A percentile compares a stretch with the other conserved stretches of the same genome.
phyloP scores from a whole-genome alignment of 1,139 yeast genomes.

The Geotrichum cucujoidarum region DNA sequence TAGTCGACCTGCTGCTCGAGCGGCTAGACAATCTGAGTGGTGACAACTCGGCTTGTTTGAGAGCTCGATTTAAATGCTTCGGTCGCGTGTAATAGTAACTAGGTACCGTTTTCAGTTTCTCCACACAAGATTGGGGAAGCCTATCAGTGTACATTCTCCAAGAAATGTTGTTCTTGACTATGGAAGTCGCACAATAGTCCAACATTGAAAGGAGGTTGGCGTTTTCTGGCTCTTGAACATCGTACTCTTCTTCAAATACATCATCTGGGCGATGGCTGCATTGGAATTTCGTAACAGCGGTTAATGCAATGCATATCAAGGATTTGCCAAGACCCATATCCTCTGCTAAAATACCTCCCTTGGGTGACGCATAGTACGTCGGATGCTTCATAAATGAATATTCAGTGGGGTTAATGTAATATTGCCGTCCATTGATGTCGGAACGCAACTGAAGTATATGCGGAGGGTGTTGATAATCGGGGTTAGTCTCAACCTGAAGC shows the following conservation, averaged over 20 bases:
- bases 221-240: background rate
- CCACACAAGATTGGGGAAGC: conserved; percentile 45
- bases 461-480: conserved; percentile 42
- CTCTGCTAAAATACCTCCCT: conserved; percentile 69
- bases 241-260: conserved; percentile 19
- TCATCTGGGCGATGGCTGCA: conserved; percentile 44
- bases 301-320: conserved; percentile 56
- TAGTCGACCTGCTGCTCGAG: conserved; percentile 24
- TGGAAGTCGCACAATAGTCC: conserved; percentile 43
- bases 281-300: conserved; percentile 53
- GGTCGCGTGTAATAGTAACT: conserved; percentile 9
- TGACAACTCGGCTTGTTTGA: conserved; percentile 28
- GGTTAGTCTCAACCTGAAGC: conserved; percentile 48
- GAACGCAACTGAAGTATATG: conserved; percentile 39
- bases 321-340: conserved; percentile 78
- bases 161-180: conserved; percentile 48
- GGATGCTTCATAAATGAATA: conserved; percentile 36
- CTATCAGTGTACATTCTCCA: conserved; percentile 46
- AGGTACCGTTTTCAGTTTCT: conserved; percentile 16
- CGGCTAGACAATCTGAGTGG: conserved; percentile 18
- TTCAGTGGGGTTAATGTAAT: conserved; percentile 38
- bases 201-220: conserved; percentile 33
- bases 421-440: conserved; percentile 17
- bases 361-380: conserved; percentile 35
- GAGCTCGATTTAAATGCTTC: conserved; percentile 20